Conservation (phyloP, 257 asterid species). For the Cynanchum wilfordii region DNA sequence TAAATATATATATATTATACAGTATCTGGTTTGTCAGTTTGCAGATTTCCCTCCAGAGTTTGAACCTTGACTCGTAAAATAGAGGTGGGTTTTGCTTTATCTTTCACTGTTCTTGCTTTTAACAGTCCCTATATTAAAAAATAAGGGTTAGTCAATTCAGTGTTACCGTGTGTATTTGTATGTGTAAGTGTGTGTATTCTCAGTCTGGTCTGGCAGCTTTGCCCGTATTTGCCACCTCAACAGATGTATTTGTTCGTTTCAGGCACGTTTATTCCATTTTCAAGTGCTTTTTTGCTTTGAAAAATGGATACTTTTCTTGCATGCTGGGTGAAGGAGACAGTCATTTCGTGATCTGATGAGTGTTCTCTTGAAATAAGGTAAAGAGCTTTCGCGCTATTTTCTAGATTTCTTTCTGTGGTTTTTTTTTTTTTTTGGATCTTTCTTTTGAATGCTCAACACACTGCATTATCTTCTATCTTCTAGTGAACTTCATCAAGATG, state of each 20-base stretch:
- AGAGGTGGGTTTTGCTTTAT: constrained; percentile 5
- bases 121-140: background rate
- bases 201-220: constrained; percentile 11
- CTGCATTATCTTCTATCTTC: background rate
- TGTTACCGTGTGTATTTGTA: background rate
- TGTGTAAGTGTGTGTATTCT: background rate
- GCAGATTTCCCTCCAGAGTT: background rate
- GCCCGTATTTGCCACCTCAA: constrained; percentile 7
- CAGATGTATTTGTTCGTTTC: constrained; percentile 19
- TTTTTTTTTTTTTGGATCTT: background rate
- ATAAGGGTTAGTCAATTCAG: background rate
- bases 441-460: background rate
- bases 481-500: background rate
- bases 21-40: background rate
- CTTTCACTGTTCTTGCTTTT: constrained; percentile 6
- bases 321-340: constrained; percentile 1
- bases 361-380: constrained; percentile 4
- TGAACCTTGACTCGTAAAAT: constrained; percentile 15
- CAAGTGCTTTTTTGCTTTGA: background rate
- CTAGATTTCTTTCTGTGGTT: background rate
- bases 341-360: constrained; percentile 6
- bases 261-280: constrained; percentile 14
- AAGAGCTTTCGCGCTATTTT: background rate
- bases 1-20: background rate
- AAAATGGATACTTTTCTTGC: constrained; percentile 8